A percentile compares a stretch with the other conserved stretches of the same genome.
Conservation (phyloP, 2,329 filamentous ascomycete genomes). For the Chaetomium olivaceum region DNA sequence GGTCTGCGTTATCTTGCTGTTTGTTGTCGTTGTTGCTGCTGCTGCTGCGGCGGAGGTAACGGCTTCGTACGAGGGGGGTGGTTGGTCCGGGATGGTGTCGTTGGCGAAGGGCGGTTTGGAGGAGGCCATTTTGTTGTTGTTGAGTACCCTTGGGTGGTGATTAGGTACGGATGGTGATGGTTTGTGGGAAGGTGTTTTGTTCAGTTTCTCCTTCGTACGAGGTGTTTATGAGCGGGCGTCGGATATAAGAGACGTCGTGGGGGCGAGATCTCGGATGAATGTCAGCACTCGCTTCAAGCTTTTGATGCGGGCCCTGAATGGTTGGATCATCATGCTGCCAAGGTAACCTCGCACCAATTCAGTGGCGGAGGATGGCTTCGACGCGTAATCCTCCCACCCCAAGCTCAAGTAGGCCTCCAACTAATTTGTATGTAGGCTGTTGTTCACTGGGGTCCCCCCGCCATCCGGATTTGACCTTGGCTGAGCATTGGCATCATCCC, state of each 20-base stretch:
- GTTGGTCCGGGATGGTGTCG: slow-evolving; percentile 2
- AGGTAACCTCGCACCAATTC: neutral
- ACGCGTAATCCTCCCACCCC: neutral
- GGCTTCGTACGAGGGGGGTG: slow-evolving; percentile 16
- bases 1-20: neutral
- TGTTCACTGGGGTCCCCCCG: no score
- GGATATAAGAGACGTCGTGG: neutral
- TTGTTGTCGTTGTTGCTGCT: neutral
- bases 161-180: neutral
- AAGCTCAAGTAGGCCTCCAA: neutral
- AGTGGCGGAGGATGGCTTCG: neutral
- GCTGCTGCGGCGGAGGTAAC: neutral
- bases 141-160: no score
- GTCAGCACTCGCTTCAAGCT: neutral
- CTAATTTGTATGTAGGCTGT: no score
- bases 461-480: no score
- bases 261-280: neutral
- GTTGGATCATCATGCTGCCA: neutral
- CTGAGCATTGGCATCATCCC: no score
- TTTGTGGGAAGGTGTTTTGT: neutral
- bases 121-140: no score
- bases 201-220: no score
- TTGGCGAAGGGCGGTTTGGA: neutral
- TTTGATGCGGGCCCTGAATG: neutral
- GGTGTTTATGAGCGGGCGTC: neutral